Conservation (phyloP, 2,329 filamentous ascomycete genomes). For the Teratosphaeria nubilosa region DNA sequence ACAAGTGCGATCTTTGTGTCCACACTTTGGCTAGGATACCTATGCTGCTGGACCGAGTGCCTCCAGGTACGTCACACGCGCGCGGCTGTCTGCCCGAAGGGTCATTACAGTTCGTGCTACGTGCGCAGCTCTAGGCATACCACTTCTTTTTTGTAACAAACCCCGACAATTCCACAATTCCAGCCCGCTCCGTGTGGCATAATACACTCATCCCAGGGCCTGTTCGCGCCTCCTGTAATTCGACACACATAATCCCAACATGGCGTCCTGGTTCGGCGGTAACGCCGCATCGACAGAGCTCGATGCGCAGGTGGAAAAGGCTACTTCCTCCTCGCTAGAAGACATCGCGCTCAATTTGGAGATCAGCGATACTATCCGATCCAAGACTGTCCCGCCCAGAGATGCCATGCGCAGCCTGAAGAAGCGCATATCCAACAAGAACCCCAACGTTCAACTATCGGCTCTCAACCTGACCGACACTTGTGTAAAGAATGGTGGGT, state of each 20-base stretch:
- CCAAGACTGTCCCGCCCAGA: constrained; percentile 92
- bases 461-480: constrained; percentile 95
- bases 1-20: neutral
- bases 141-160: neutral
- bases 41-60: neutral
- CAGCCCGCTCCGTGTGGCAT: neutral
- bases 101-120: neutral
- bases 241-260: no score
- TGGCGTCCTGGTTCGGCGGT: constrained; percentile 87
- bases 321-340: constrained; percentile 92
- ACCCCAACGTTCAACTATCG: constrained; percentile 91
- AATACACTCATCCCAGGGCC: neutral
- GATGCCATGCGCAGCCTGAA: constrained; percentile 97
- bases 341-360: constrained; percentile 96
- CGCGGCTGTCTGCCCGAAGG: neutral
- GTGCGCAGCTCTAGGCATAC: neutral
- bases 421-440: constrained; percentile 89
- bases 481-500: constrained; percentile 95
- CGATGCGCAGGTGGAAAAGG: constrained; percentile 94
- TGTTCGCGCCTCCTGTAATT: neutral
- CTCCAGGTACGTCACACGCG: neutral
- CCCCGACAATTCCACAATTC: neutral
- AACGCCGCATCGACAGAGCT: constrained; percentile 72
- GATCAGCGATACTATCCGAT: constrained; percentile 94
- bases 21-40: neutral